Conservation (phyloP, 768 basidiomycete genomes). For the Lentinula aciculospora region DNA sequence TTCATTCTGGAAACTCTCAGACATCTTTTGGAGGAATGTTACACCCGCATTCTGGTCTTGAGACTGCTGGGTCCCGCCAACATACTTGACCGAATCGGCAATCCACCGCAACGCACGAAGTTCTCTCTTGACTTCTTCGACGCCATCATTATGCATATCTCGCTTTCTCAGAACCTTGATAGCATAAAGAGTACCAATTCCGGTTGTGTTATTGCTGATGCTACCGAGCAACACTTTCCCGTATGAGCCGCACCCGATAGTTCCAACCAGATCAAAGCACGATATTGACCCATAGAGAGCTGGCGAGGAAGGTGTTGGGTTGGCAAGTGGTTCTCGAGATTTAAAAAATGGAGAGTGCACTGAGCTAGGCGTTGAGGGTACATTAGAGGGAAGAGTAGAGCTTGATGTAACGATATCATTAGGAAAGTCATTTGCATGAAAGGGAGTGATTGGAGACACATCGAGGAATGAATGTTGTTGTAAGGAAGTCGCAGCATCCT, state of each 20-base stretch:
- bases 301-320: not conserved
- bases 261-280: slow-evolving; percentile 12
- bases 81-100: slow-evolving; percentile 6
- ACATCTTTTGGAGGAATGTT: slow-evolving; percentile 19
- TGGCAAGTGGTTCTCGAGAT: not conserved
- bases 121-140: slow-evolving; percentile 14
- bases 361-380: not conserved
- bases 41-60: slow-evolving; percentile 8
- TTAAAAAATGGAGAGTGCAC: not conserved
- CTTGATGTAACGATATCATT: not conserved
- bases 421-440: not conserved
- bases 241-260: slow-evolving; percentile 19
- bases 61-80: not conserved
- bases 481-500: not conserved
- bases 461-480: not conserved
- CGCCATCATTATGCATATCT: slow-evolving; percentile 5
- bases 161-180: slow-evolving; percentile 18
- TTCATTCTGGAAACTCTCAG: slow-evolving; percentile 17
- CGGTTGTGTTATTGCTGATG: slow-evolving; percentile 4
- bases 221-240: slow-evolving; percentile 20
- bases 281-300: slow-evolving; percentile 6
- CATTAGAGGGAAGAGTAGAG: not conserved
- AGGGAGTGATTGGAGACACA: no score
- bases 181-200: slow-evolving; percentile 12
- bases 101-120: slow-evolving; percentile 17